phyloP scores from a whole-genome alignment of 306 rosid species.

The Vigna radiata region DNA sequence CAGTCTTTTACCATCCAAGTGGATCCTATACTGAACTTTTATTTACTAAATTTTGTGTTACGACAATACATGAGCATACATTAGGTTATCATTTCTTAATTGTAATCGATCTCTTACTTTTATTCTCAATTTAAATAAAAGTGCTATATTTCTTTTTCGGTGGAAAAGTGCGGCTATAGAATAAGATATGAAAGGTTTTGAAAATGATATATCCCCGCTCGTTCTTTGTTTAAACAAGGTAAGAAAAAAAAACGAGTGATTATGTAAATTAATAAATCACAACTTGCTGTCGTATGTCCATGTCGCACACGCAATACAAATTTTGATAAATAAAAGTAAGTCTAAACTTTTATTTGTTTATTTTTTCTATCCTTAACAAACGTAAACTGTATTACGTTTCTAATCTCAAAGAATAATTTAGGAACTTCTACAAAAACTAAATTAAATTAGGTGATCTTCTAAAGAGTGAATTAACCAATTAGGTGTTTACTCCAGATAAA shows the following conservation, averaged over 20 bases:
- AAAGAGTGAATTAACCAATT: not conserved
- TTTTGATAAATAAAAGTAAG: too few relatives aligned
- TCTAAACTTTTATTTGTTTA: too few relatives aligned
- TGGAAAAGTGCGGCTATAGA: not conserved
- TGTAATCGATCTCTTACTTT: not conserved
- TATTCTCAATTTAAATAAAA: not conserved
- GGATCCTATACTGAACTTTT: not conserved
- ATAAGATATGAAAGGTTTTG: not conserved
- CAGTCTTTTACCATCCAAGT: not conserved
- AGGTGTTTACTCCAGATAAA: not conserved
- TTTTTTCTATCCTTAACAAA: not conserved
- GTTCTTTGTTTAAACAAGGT: too few relatives aligned
- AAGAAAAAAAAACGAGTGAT: too few relatives aligned
- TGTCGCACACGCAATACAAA: too few relatives aligned
- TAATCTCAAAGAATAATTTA: not conserved
- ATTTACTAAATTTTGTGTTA: not conserved
- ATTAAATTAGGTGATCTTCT: not conserved
- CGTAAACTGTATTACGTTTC: not conserved
- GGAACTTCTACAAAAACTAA: not conserved
- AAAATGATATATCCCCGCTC: too few relatives aligned
- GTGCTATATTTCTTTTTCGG: not conserved
- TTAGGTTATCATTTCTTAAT: not conserved
- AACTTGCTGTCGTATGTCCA: too few relatives aligned
- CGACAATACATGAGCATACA: not conserved
- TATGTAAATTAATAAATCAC: too few relatives aligned